A percentile compares a stretch with the other conserved stretches of the same genome.
Conservation (phyloP, 2,329 filamentous ascomycete species). For the Aspergillaceae sp. region DNA sequence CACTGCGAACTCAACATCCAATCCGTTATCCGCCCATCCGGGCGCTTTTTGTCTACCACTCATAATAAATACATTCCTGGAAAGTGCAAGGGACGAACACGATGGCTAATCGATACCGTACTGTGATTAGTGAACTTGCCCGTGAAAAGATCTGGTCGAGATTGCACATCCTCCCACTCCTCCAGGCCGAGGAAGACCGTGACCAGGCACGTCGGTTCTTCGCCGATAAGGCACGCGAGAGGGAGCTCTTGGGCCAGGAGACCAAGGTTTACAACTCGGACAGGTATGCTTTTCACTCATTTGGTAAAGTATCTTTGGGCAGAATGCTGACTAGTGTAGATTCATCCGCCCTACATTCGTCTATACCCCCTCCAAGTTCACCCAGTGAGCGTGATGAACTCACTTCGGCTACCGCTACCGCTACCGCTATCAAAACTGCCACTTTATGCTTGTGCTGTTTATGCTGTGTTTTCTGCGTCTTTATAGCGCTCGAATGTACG, state of each 20-base stretch:
- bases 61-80: too few species aligned
- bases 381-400: conserved; percentile 42
- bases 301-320: too few species aligned
- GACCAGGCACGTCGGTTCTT: conserved; percentile 82
- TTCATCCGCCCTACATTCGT: conserved; percentile 76
- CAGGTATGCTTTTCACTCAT: conserved; percentile 50
- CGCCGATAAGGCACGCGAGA: conserved; percentile 82
- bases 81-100: too few species aligned
- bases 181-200: conserved; percentile 94
- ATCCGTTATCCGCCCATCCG: background rate
- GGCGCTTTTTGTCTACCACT: too few species aligned
- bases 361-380: conserved; percentile 56
- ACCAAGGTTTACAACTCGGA: conserved; percentile 81
- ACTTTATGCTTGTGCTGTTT: background rate
- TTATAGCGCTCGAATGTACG: background rate
- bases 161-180: conserved; percentile 84
- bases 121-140: conserved; percentile 63
- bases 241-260: conserved; percentile 77
- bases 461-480: background rate
- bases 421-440: background rate
- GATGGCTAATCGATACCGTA: background rate
- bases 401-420: background rate
- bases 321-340: conserved; percentile 37
- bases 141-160: conserved; percentile 98
- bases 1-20: too few species aligned